Conservation (phyloP, 139 green algal species). For the Haematococcus sp. region DNA sequence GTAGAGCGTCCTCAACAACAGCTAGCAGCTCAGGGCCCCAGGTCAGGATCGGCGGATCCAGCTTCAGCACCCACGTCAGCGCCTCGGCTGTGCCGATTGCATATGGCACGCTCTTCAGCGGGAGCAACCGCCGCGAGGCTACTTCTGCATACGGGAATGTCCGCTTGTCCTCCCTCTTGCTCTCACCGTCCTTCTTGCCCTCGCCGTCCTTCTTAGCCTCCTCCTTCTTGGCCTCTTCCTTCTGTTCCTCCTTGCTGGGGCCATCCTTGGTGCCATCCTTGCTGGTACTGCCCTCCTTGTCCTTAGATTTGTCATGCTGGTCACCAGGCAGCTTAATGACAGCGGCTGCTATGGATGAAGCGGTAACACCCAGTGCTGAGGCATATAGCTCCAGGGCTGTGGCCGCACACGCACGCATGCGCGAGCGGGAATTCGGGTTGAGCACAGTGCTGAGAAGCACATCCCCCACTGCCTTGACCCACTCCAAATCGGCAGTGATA, state of each 20-base stretch:
- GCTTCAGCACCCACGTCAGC: constrained; percentile 23
- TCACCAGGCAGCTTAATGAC: no score
- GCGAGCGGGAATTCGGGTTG: not conserved
- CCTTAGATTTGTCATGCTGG: no score
- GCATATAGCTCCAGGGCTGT: not conserved
- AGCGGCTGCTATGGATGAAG: not conserved
- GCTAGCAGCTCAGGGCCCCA: not conserved
- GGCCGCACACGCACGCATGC: constrained; percentile 4
- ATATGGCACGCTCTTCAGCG: constrained; percentile 29
- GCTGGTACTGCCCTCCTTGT: not conserved
- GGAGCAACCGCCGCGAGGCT: constrained; percentile 20
- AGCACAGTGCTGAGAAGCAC: not conserved
- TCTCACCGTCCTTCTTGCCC: no score
- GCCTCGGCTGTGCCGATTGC: constrained; percentile 39
- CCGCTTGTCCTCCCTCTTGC: no score
- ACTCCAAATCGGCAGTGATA: not conserved
- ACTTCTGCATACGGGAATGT: constrained; percentile 19
- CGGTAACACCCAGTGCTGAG: not conserved
- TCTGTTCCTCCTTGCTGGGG: constrained; percentile 3
- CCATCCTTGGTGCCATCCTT: not conserved
- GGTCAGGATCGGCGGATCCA: constrained; percentile 13
- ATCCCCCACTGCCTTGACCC: not conserved
- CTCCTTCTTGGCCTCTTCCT: no score
- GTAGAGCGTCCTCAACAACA: constrained; percentile 30
- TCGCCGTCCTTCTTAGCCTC: not conserved